These are phyloP conservation scores for Achlya hypogyna DNA, from an alignment of 352 stramenopile species.

Conservation along the genomic window DNA sequence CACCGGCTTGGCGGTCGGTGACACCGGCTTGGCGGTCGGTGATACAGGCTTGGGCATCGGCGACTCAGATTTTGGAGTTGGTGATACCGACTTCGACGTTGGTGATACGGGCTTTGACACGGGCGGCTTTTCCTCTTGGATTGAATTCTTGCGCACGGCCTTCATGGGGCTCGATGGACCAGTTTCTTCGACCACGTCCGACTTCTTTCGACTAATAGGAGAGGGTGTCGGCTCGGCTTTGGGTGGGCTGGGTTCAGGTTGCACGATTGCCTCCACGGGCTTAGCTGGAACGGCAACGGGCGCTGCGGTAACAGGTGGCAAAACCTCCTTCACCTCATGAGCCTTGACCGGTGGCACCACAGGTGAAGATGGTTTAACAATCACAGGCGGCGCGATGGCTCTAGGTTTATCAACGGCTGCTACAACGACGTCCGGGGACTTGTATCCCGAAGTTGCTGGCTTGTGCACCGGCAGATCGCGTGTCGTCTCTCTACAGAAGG, in stretches of 20 bases:
- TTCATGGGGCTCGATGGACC: not conserved
- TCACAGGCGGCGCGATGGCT: not conserved
- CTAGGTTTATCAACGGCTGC: not conserved
- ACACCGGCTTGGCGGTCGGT: not conserved
- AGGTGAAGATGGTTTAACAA: not conserved
- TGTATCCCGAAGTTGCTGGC: not conserved
- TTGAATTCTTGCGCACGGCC: too few species aligned
- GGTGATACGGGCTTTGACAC: not conserved
- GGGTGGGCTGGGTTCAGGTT: not conserved
- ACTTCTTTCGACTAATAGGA: not conserved
- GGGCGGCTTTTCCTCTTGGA: not conserved
- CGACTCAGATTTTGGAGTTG: not conserved
- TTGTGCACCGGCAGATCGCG: conserved; percentile 2
- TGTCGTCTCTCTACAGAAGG: conserved; percentile 2
- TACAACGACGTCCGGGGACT: not conserved
- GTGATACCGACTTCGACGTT: not conserved
- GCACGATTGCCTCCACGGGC: not conserved
- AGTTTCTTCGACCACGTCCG: not conserved
- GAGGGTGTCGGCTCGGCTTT: not conserved
- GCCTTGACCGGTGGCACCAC: not conserved
- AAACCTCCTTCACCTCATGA: not conserved
- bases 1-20: not conserved
- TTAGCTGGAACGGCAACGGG: not conserved
- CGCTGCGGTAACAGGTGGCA: not conserved
- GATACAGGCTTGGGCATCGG: not conserved